A percentile compares a stretch with the other conserved stretches of the same genome.
These are phyloP conservation scores for Hyaloscypha hepaticicola DNA, from an alignment of 495 filamentous ascomycete genomes.

Conservation along the genomic window DNA sequence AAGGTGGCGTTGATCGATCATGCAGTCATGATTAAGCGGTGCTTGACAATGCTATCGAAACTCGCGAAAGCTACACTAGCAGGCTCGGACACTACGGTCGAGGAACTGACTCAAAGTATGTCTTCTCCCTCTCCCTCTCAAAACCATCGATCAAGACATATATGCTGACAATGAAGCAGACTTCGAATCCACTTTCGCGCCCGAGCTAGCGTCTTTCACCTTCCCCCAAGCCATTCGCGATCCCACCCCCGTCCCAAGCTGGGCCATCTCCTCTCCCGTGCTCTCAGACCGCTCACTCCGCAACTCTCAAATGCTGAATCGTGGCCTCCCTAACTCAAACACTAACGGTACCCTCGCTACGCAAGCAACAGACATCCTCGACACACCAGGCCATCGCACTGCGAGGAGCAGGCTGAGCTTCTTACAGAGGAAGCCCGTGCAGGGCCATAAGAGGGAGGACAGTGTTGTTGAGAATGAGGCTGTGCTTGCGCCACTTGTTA, in stretches of 20 bases:
- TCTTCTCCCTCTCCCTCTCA: conserved; percentile 21
- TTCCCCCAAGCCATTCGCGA: conserved; percentile 21
- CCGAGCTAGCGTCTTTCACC: conserved; percentile 58
- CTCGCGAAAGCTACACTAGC: conserved; percentile 29
- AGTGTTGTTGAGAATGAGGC: conserved; percentile 7
- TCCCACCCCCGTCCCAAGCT: conserved; percentile 10
- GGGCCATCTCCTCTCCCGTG: conserved; percentile 9
- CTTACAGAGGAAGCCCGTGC: background rate
- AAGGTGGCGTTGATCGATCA: conserved; percentile 87
- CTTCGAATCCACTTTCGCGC: conserved; percentile 61
- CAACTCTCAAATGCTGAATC: background rate
- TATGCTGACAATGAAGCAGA: conserved; percentile 38
- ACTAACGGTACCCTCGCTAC: conserved; percentile 28
- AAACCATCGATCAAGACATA: background rate
- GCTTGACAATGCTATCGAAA: conserved; percentile 66
- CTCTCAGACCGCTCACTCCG: conserved; percentile 4
- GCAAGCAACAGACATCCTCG: conserved; percentile 22
- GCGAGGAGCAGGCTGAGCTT: conserved; percentile 4
- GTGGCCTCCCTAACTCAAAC: conserved; percentile 6
- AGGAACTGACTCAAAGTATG: background rate
- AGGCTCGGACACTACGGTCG: conserved; percentile 23
- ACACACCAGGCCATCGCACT: conserved; percentile 13
- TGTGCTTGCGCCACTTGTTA: conserved; percentile 16
- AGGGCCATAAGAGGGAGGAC: background rate
- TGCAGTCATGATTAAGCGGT: conserved; percentile 80